Conservation (phyloP, 495 filamentous ascomycete species). For the Xylaria acuta region DNA sequence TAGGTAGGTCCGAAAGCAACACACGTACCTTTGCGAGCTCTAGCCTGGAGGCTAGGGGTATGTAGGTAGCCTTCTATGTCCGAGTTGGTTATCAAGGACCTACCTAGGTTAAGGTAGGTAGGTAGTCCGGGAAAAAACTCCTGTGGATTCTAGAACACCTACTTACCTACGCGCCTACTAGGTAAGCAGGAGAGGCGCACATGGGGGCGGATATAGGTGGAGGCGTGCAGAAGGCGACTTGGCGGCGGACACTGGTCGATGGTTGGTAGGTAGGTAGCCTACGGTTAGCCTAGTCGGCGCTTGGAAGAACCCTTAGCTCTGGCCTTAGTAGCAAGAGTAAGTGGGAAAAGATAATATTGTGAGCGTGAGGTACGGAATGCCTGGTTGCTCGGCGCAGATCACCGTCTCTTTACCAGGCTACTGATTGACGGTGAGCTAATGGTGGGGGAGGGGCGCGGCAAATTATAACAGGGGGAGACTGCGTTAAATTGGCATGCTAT, state of each 20-base stretch:
- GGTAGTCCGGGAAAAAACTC: background rate
- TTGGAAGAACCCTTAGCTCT: background rate
- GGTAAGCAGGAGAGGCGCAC: background rate
- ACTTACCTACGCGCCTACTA: background rate
- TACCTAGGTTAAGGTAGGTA: background rate
- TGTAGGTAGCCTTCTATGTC: background rate
- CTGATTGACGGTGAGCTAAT: conserved; percentile 24
- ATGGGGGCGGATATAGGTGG: background rate
- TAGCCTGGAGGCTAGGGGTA: background rate
- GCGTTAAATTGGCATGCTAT: background rate
- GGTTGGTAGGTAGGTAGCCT: background rate
- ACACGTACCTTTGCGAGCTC: background rate
- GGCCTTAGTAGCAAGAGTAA: background rate
- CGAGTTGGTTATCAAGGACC: background rate
- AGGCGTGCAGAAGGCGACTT: conserved; percentile 20
- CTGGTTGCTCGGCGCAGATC: background rate
- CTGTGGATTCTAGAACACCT: background rate
- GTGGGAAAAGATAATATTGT: conserved; percentile 1
- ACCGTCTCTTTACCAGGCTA: conserved; percentile 4
- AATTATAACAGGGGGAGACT: conserved; percentile 13
- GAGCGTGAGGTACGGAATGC: background rate
- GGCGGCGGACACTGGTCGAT: conserved; percentile 1
- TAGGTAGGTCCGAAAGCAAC: background rate
- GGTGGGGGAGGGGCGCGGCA: conserved; percentile 24
- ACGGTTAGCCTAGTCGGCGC: background rate